These are phyloP conservation scores for Claviceps sp. DNA, from an alignment of 2,329 filamentous ascomycete genomes.

Conservation along the genomic window DNA sequence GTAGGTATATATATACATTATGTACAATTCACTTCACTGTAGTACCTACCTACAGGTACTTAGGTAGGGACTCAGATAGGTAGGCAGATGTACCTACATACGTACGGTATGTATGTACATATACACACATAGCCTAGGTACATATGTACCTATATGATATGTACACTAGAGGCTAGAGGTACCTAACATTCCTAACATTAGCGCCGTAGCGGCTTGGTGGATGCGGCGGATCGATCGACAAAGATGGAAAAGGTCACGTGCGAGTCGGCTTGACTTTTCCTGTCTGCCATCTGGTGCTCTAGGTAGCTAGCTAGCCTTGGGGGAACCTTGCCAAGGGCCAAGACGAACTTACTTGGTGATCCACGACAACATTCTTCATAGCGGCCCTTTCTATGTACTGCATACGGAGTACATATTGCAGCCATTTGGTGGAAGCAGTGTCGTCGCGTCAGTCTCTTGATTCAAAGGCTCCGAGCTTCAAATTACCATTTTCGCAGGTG, in stretches of 20 bases:
- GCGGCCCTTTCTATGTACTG: constrained; percentile 15
- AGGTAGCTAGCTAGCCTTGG: constrained; percentile 12
- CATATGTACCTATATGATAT: too few relatives aligned
- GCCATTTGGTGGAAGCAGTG: constrained; percentile 10
- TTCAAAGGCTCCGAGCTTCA: constrained; percentile 4
- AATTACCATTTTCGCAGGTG: constrained; percentile 9
- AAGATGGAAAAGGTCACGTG: constrained; percentile 14
- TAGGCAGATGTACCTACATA: too few relatives aligned
- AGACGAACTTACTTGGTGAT: constrained; percentile 15
- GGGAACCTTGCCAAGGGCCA: constrained; percentile 8
- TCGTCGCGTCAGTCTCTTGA: constrained; percentile 8
- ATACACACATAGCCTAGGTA: too few relatives aligned
- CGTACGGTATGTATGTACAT: too few relatives aligned
- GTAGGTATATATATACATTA: too few relatives aligned
- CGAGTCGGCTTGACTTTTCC: constrained; percentile 14
- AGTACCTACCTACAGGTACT: too few relatives aligned
- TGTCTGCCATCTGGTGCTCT: constrained; percentile 7
- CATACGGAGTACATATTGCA: constrained; percentile 16
- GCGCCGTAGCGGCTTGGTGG: too few relatives aligned
- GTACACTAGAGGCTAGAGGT: too few relatives aligned
- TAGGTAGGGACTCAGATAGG: too few relatives aligned
- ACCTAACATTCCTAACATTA: too few relatives aligned
- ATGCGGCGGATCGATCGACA: too few relatives aligned
- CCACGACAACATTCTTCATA: constrained; percentile 26
- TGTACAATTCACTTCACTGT: too few relatives aligned